Percentiles rank a stretch among this genome's conserved stretches.
phyloP scores from a whole-genome alignment of 495 filamentous ascomycete species.

The Astrothelium subdiscretum region DNA sequence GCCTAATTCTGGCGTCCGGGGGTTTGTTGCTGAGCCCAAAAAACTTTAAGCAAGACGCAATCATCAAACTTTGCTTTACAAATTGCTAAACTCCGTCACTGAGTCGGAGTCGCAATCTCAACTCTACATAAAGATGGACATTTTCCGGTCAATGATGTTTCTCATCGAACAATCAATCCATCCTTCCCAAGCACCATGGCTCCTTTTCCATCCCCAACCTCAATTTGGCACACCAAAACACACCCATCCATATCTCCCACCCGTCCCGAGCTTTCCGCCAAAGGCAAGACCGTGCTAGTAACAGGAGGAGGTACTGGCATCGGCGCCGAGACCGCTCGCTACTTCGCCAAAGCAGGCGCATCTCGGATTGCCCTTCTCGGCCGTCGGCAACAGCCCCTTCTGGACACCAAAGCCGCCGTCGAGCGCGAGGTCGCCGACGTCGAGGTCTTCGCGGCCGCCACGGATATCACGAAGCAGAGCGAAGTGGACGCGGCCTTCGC shows the following conservation, averaged over 20 bases:
- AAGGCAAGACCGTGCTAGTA: slow-evolving; percentile 10
- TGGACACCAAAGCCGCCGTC: slow-evolving; percentile 23
- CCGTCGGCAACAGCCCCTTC: slow-evolving; percentile 23
- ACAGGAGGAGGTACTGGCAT: slow-evolving; percentile 32
- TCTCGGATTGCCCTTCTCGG: slow-evolving; percentile 21
- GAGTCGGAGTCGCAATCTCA: not conserved
- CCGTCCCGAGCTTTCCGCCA: slow-evolving; percentile 4
- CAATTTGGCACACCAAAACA: slow-evolving; percentile 20
- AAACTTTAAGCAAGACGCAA: not conserved
- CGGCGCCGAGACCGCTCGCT: slow-evolving; percentile 31
- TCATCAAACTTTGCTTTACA: not conserved
- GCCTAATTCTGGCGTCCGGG: not conserved
- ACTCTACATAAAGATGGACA: slow-evolving; percentile 7
- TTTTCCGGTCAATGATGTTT: not conserved
- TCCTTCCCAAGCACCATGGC: slow-evolving; percentile 14
- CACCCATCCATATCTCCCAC: slow-evolving; percentile 14
- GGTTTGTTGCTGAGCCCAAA: not conserved
- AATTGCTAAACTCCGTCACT: slow-evolving; percentile 3
- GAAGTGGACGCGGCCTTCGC: slow-evolving; percentile 32
- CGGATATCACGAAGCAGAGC: slow-evolving; percentile 32
- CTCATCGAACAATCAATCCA: slow-evolving; percentile 9
- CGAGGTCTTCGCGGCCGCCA: slow-evolving; percentile 22
- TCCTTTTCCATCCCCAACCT: slow-evolving; percentile 18
- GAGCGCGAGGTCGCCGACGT: slow-evolving; percentile 15
- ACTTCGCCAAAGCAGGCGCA: slow-evolving; percentile 34